phyloP scores from a whole-genome alignment of 768 basidiomycete species.

The Xanthoconium purpureum region DNA sequence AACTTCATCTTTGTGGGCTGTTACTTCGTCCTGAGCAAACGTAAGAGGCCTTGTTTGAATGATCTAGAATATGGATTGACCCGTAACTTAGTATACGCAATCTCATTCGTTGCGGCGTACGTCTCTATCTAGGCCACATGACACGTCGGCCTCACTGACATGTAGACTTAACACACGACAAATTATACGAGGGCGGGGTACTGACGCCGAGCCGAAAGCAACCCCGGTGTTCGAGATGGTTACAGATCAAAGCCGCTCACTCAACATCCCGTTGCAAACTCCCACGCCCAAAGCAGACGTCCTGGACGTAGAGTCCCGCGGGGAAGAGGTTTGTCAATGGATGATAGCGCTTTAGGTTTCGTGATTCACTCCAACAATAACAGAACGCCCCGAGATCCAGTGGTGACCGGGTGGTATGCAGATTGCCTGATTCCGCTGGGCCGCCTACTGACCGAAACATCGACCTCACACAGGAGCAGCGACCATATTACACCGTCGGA shows the following conservation, averaged over 20 bases:
- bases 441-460: neutral
- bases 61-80: neutral
- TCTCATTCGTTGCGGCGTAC: constrained; percentile 66
- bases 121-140: constrained; percentile 14
- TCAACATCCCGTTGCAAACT: constrained; percentile 4
- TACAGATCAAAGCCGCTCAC: neutral
- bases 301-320: neutral
- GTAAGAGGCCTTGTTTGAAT: constrained; percentile 37
- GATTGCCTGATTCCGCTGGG: neutral
- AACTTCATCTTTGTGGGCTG: constrained; percentile 60
- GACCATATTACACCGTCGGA: constrained; percentile 7
- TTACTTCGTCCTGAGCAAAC: constrained; percentile 66
- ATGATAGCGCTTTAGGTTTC: neutral
- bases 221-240: constrained; percentile 29
- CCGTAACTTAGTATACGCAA: constrained; percentile 48
- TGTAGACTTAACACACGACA: constrained; percentile 60
- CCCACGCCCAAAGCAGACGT: neutral
- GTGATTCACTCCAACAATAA: neutral
- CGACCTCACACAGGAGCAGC: neutral
- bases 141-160: constrained; percentile 9
- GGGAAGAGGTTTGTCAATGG: constrained; percentile 8
- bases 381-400: neutral
- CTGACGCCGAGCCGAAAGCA: constrained; percentile 39
- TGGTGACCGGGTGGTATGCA: constrained; percentile 8
- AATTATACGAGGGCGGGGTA: constrained; percentile 50